Base-by-base conservation (phyloP, 768 basidiomycete genomes). In the Asterophora parasitica region DNA sequence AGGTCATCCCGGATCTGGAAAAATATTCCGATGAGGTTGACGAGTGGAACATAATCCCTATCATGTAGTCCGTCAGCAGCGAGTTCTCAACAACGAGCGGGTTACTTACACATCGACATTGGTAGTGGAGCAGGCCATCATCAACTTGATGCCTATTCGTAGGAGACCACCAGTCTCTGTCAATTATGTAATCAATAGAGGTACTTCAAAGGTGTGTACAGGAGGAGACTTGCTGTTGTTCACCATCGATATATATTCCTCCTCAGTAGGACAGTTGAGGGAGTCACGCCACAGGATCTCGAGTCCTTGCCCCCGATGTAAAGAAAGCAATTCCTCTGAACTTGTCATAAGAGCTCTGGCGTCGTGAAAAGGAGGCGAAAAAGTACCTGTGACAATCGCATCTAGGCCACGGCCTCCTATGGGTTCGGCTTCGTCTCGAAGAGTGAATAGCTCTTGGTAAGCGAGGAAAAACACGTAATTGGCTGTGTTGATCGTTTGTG, bases 1-100 rank as follows among this genome's bases (percentile, higher is more conserved):
- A 93, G 88, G 63, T 97, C 95, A 57, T 98, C 95, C n/a, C 93
- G 72, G 56, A 98, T 94, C 63, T 98, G 95, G 65, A 92, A 96
- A 58, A 83, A 88, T n/a, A 96, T 81, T 2, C 94, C 92, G 51
- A 97, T 87, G 8, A 96, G 78, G 63, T 96, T 96, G 52, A 95
- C 89, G 1, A 98, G 76, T 0, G 93, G 92, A 1, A 95, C 82
- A 54, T 91, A 96, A 64, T 97, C 83, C 8, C 91, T 96, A 50
- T 12, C 32, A 34, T 15, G 3, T 16, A 10, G 40, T 42, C 28
- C 46, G 45, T 38, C 47, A 11, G 46, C 33, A 4, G 23, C 13
- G 17, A 7, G n/a, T 13, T 5, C 12, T 35, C 8, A 38, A 4
- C 19, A 27, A 44, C 6, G 20, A 35, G 12, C 33, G 17, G 28